Conservation (phyloP, 331 rosid species). For the Quercus lobata region DNA sequence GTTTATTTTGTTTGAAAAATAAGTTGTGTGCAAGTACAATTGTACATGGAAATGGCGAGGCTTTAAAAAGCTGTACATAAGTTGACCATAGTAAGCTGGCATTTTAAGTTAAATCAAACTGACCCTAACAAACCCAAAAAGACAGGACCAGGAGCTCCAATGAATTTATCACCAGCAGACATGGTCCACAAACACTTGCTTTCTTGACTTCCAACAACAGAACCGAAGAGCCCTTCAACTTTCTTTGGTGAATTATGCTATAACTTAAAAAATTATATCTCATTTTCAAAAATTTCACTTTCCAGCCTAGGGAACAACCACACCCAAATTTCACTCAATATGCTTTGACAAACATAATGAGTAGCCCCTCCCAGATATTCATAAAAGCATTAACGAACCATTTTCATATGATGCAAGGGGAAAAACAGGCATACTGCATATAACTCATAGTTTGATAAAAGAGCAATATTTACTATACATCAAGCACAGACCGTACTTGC, state of each 20-base stretch:
- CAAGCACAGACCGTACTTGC: background rate
- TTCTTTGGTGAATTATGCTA: background rate
- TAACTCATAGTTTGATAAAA: background rate
- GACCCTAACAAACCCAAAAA: background rate
- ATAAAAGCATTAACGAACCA: background rate
- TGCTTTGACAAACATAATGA: background rate
- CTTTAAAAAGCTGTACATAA: too few relatives aligned
- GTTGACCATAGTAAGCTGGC: too few relatives aligned
- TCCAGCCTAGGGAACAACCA: background rate
- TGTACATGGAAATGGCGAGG: too few relatives aligned
- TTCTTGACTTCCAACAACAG: background rate
- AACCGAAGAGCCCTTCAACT: background rate
- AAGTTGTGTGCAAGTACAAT: too few relatives aligned
- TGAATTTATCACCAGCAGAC: background rate
- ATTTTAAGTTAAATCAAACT: too few relatives aligned
- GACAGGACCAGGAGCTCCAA: background rate
- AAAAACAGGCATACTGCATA: background rate
- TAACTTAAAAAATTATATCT: background rate
- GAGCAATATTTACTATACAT: background rate
- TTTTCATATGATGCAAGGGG: background rate
- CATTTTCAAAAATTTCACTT: background rate
- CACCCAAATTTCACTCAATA: background rate
- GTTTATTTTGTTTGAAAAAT: too few relatives aligned
- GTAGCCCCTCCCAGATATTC: background rate
- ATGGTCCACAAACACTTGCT: background rate